Conservation (phyloP, 352 stramenopile genomes). For the Globisporangium canariense region DNA sequence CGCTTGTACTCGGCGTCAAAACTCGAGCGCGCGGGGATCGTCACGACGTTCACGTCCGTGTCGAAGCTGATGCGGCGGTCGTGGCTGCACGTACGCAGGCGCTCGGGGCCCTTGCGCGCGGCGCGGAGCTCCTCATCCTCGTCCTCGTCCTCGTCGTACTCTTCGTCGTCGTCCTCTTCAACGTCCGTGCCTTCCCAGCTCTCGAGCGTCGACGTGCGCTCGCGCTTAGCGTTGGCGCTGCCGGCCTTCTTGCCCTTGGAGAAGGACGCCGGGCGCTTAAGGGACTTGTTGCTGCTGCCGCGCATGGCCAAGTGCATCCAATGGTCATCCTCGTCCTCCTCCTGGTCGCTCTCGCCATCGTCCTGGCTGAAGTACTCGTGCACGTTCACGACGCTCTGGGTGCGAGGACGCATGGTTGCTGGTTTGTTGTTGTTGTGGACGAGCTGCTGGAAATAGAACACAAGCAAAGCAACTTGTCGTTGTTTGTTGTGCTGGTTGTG, state of each 20-base stretch:
- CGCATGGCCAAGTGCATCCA: slow-evolving; percentile 45
- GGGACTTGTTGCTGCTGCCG: slow-evolving; percentile 14
- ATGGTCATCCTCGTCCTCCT: slow-evolving; percentile 46
- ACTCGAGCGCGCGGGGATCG: slow-evolving; percentile 63
- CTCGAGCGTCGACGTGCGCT: slow-evolving; percentile 54
- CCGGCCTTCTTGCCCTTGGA: slow-evolving; percentile 29
- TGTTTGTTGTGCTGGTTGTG: not conserved
- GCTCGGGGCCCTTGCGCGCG: slow-evolving; percentile 25
- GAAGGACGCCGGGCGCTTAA: slow-evolving; percentile 19
- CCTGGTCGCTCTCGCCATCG: slow-evolving; percentile 37
- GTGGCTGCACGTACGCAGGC: slow-evolving; percentile 62
- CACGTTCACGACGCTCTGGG: slow-evolving; percentile 66
- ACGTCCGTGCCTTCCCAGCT: slow-evolving; percentile 54
- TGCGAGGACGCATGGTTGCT: slow-evolving; percentile 61
- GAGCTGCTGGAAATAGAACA: slow-evolving; percentile 3
- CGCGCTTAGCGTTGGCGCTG: slow-evolving; percentile 22
- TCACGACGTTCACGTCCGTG: slow-evolving; percentile 64
- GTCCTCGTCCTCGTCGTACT: slow-evolving; percentile 40
- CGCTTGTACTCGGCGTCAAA: slow-evolving; percentile 79
- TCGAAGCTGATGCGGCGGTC: slow-evolving; percentile 78
- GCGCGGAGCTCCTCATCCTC: slow-evolving; percentile 29
- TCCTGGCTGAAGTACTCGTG: slow-evolving; percentile 73
- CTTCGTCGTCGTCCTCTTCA: slow-evolving; percentile 54
- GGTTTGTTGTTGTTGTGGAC: not conserved
- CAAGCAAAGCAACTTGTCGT: not conserved